Conservation (phyloP, 2,329 filamentous ascomycete genomes). For the Aureobasidium sp. region DNA sequence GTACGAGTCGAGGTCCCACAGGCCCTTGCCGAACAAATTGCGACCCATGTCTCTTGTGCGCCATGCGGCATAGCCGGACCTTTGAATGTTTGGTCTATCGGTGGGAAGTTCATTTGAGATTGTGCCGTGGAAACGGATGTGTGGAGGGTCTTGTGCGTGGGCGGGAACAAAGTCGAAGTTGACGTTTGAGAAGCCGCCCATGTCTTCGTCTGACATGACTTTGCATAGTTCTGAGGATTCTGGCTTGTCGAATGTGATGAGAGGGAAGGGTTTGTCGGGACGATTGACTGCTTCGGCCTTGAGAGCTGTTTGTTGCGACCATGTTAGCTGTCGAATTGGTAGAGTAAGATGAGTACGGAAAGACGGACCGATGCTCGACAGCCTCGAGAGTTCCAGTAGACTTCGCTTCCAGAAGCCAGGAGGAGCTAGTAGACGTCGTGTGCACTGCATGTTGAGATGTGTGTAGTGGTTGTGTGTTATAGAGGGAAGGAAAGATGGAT, state of each 20-base stretch:
- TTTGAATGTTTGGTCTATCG: conserved; percentile 63
- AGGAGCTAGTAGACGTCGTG: conserved; percentile 24
- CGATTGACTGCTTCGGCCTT: conserved; percentile 61
- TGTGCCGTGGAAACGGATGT: conserved; percentile 74
- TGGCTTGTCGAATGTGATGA: conserved; percentile 54
- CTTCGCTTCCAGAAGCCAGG: conserved; percentile 51
- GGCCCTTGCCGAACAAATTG: conserved; percentile 75
- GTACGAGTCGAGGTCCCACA: conserved; percentile 89
- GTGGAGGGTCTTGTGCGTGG: conserved; percentile 45
- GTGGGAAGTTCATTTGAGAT: conserved; percentile 80
- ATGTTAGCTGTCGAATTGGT: conserved; percentile 14
- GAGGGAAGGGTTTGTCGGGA: conserved; percentile 53
- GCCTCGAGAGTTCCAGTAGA: conserved; percentile 49
- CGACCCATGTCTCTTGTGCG: conserved; percentile 67
- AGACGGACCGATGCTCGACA: conserved; percentile 44
- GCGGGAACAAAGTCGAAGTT: conserved; percentile 56
- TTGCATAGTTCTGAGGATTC: conserved; percentile 47
- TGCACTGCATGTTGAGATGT: conserved; percentile 27
- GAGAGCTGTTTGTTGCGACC: conserved; percentile 43
- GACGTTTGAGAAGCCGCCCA: conserved; percentile 75
- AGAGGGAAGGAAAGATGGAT: background rate
- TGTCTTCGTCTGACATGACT: conserved; percentile 65
- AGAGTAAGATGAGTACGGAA: background rate
- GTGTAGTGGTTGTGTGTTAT: background rate
- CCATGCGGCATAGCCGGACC: conserved; percentile 84